Evolutionary conservation across 2,329 filamentous ascomycete species (phyloP).

Genomic region (Verruconis gallopava): DNA sequence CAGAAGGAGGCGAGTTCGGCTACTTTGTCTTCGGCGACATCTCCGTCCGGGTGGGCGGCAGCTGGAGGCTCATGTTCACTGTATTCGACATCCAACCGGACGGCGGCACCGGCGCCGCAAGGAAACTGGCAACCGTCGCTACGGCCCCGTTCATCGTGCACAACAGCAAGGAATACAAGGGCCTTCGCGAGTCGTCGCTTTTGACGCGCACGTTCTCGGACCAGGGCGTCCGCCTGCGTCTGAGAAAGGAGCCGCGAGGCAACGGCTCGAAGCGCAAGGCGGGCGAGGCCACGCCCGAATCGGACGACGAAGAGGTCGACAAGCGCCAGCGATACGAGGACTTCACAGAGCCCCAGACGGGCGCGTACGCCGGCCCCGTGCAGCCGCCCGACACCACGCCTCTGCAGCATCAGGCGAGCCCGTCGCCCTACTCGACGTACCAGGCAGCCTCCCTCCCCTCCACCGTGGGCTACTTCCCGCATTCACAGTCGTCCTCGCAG

Average conservation of each 20-base stretch:
- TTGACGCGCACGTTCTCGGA: slow-evolving; percentile 74
- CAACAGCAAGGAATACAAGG: slow-evolving; percentile 57
- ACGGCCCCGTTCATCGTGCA: slow-evolving; percentile 19
- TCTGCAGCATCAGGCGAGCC: no score
- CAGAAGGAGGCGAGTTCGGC: slow-evolving; percentile 61
- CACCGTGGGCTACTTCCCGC: no score
- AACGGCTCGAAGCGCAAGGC: background rate
- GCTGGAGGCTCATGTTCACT: slow-evolving; percentile 61
- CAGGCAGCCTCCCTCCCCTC: no score
- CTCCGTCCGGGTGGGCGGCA: slow-evolving; percentile 62
- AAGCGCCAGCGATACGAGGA: background rate
- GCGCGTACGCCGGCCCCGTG: background rate
- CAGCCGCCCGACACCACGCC: background rate
- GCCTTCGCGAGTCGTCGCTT: slow-evolving; percentile 69
- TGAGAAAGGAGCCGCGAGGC: slow-evolving; percentile 70
- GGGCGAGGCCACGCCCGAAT: background rate
- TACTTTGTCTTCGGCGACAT: slow-evolving; percentile 90
- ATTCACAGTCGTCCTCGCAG: no score
- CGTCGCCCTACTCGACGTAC: no score
- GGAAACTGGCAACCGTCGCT: background rate
- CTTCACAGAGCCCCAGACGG: background rate
- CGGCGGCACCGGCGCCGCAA: slow-evolving; percentile 15
- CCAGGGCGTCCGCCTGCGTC: slow-evolving; percentile 68
- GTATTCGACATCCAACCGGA: slow-evolving; percentile 60
- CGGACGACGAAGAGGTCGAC: background rate